Evolutionary conservation across 2,329 filamentous ascomycete species (phyloP), one percentile per base, ranked within the genome.

Genomic region (Emergomyces orientalis): DNA sequence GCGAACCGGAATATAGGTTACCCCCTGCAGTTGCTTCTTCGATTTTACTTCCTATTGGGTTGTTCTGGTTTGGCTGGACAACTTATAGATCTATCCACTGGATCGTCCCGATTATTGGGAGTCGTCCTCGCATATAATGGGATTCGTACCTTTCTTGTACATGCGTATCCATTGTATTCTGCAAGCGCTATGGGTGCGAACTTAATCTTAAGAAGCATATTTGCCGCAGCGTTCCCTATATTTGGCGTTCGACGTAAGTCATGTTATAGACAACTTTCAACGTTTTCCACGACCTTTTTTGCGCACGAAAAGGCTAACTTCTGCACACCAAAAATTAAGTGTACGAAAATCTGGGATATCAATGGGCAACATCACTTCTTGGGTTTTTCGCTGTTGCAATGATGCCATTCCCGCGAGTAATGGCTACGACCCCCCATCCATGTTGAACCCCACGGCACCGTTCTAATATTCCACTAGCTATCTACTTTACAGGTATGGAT

Each of bases 31-130:
- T 89, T 57, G 70, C 80, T 3, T 90, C 90, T 17, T 85, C 85
- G 0, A 71, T 89, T 61, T 75, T 93, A 3, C 88, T 91, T 34
- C 88, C 89, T 17, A 76, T 87, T 60, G 88, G 88, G 9, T 76
- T 96, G 25, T 93, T 95, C 73, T 87, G 87, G 79, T 94, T 94
- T 75, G 89, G 83, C 17, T 94, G 89, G 87, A 89, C 88, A 9
- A 87, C 88, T 9, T 89, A 85, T 71, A 73, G 84, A 61, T 34
- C 19, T 1, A 81, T 94, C 62, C 86, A 88, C 74, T 90, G 84
- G 84, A 86, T 88, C 64, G 78, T 87, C 59, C 86, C 86, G 37
- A 85, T 88, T 66, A 84, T 89, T 73, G 86, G 84, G 87, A 61
- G 85, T 83, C 63, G 81, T 92, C 63, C 81, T 91, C 64, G 83